A percentile compares a stretch with the other conserved stretches of the same genome.
These are phyloP conservation scores for Tuctoria greenei DNA, from an alignment of 176 grass and related monocot species.

Conservation along the genomic window DNA sequence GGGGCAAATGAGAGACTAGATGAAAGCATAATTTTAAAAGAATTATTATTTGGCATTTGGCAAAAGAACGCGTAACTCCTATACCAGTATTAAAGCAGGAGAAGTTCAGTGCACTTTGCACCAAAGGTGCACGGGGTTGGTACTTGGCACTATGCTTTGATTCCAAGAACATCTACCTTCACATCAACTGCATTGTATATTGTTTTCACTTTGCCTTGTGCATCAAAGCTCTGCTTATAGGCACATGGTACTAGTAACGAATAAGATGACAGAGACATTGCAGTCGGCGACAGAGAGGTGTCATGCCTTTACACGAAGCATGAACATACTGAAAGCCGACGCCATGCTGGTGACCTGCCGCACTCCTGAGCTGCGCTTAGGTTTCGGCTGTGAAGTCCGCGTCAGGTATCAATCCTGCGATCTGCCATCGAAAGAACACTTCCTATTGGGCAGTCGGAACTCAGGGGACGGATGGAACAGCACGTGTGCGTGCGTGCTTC, in stretches of 20 bases:
- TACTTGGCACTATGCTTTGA: constrained; percentile 49
- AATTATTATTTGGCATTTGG: constrained; percentile 13
- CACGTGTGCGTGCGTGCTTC: constrained; percentile 22
- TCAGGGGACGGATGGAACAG: constrained; percentile 24
- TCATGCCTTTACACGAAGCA: constrained; percentile 39
- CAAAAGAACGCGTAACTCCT: background rate
- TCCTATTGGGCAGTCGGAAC: constrained; percentile 31
- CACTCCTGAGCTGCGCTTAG: constrained; percentile 42
- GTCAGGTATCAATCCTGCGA: constrained; percentile 32
- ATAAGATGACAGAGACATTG: constrained; percentile 36
- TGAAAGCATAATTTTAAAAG: background rate
- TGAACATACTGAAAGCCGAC: constrained; percentile 60
- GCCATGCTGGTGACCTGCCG: constrained; percentile 50
- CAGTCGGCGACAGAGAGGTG: constrained; percentile 36
- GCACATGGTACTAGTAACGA: constrained; percentile 1
- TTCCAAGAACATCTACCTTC: constrained; percentile 46
- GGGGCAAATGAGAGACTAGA: background rate
- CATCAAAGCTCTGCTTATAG: constrained; percentile 24
- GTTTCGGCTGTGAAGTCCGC: constrained; percentile 41
- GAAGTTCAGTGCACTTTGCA: constrained; percentile 22
- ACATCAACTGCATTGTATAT: constrained; percentile 42
- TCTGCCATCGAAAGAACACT: constrained; percentile 42
- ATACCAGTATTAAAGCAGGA: background rate
- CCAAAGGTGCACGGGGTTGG: constrained; percentile 50
- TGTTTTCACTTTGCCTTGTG: constrained; percentile 26